Base-by-base conservation (phyloP, 108 stramenopile genomes). In the Discostella pseudostelligera region DNA sequence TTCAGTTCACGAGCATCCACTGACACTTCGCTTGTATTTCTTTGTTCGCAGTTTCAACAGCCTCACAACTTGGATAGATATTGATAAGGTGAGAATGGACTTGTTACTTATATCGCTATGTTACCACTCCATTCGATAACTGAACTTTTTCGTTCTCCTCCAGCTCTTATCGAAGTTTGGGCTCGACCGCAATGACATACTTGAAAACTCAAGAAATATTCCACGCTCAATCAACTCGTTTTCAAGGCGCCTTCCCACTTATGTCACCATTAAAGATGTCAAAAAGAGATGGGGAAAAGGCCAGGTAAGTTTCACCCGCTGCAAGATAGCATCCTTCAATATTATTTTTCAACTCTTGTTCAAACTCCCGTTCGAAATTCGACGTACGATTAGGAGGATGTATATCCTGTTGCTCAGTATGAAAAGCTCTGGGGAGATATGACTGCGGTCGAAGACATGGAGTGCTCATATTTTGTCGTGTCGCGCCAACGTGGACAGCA, bases 351-450 rank as follows among this genome's bases (percentile, higher is more conserved):
- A n/a, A 35, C 13, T n/a, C n/a, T n/a, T 54, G 17, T 13, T 54
- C 29, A 32, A 32, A 32, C 5, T 54, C 26, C 13, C 35, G n/a
- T n/a, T n/a, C n/a, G n/a, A n/a, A n/a, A n/a, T n/a, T n/a, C n/a
- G n/a, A n/a, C n/a, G n/a, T n/a, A n/a, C n/a, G n/a, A 36, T 54
- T n/a, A 54, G 19, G 84, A 84, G 56, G 84, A 84, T 64, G 53
- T 84, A 16, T 62, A 81, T 44, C 84, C 84, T 12, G 78, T 81
- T 8, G 74, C 74, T 40, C 84, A 84, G 61, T 84, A 76, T 44
- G 84, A 84, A 49, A 84, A 84, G 67, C 56, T 84, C 1, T 84
- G 84, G 84, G 72, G 72, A 22, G 84, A 84, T 39, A 79, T 84
- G 78, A 74, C 81, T 9, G 50, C 70, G 21, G 28, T 84, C 28